Evolutionary conservation across 1,284 basidiomycete species (phyloP).

Genomic region (Leccinum griseonigrum): DNA sequence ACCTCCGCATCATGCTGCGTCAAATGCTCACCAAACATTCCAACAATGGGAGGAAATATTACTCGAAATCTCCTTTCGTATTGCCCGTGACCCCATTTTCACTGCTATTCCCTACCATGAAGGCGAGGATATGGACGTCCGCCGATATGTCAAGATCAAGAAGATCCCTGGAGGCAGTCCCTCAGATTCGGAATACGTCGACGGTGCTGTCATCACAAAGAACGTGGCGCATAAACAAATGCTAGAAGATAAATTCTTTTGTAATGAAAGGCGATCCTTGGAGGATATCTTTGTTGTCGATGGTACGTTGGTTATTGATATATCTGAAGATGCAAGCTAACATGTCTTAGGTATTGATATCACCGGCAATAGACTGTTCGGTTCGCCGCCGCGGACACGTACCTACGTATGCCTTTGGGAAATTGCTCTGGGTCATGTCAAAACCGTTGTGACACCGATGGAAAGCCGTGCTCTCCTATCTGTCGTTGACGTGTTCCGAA

Average conservation of each 20-base stretch:
- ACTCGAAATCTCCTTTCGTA: slow-evolving; percentile 74
- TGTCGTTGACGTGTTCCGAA: slow-evolving; percentile 56
- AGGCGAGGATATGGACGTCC: slow-evolving; percentile 92
- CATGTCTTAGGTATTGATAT: slow-evolving; percentile 67
- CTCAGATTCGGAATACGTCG: slow-evolving; percentile 93
- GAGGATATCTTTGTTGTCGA: slow-evolving; percentile 59
- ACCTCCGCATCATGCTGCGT: slow-evolving; percentile 84
- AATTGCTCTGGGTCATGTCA: slow-evolving; percentile 62
- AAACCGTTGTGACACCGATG: slow-evolving; percentile 53
- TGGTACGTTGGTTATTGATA: slow-evolving; percentile 39
- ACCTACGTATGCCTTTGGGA: slow-evolving; percentile 94
- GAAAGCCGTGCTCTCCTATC: slow-evolving; percentile 54
- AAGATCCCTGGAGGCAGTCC: slow-evolving; percentile 95
- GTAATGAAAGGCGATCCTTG: slow-evolving; percentile 17
- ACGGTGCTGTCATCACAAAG: slow-evolving; percentile 97
- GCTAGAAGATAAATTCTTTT: slow-evolving; percentile 48
- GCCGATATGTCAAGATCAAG: slow-evolving; percentile 97
- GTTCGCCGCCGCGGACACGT: slow-evolving; percentile 78
- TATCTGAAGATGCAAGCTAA: slow-evolving; percentile 15
- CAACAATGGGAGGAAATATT: slow-evolving; percentile 87
- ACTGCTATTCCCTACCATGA: slow-evolving; percentile 71
- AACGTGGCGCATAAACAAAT: slow-evolving; percentile 96
- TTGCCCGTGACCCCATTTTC: slow-evolving; percentile 76
- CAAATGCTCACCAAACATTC: slow-evolving; percentile 83
- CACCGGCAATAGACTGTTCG: slow-evolving; percentile 82